A percentile compares a stretch with the other conserved stretches of the same genome.
These are phyloP conservation scores for Lachnellula arida DNA, from an alignment of 2,329 filamentous ascomycete species.

Conservation along the genomic window DNA sequence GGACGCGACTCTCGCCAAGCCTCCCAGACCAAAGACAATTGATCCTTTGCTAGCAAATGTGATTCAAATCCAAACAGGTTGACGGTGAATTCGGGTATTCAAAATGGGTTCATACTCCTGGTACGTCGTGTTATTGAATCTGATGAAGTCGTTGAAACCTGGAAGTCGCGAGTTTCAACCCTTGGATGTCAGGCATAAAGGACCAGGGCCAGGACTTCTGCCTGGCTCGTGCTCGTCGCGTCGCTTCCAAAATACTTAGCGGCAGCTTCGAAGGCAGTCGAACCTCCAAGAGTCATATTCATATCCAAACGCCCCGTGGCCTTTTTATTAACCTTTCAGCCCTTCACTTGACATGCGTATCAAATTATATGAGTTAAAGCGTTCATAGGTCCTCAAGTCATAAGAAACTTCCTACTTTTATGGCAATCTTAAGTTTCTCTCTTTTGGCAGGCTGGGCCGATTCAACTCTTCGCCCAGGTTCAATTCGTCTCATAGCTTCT, in stretches of 20 bases:
- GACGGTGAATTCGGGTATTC: no score
- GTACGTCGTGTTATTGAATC: no score
- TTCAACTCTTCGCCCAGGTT: background rate
- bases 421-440: background rate
- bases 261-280: background rate
- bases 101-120: no score
- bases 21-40: no score
- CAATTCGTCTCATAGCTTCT: background rate
- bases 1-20: no score
- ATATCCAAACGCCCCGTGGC: background rate
- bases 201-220: background rate
- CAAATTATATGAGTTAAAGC: background rate
- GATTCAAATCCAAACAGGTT: no score
- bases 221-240: background rate
- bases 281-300: slow-evolving; percentile 1
- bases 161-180: no score
- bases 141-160: no score
- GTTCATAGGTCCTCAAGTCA: slow-evolving; percentile 1
- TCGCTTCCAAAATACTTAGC: no score
- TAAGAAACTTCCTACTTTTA: background rate
- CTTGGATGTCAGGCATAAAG: background rate
- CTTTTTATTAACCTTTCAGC: slow-evolving; percentile 7
- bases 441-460: background rate
- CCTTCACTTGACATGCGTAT: slow-evolving; percentile 19
- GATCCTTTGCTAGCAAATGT: no score